Percentiles rank a stretch among this genome's conserved stretches.
These are phyloP conservation scores for Corchorus olitorius DNA, from an alignment of 345 rosid species.

Conservation along the genomic window DNA sequence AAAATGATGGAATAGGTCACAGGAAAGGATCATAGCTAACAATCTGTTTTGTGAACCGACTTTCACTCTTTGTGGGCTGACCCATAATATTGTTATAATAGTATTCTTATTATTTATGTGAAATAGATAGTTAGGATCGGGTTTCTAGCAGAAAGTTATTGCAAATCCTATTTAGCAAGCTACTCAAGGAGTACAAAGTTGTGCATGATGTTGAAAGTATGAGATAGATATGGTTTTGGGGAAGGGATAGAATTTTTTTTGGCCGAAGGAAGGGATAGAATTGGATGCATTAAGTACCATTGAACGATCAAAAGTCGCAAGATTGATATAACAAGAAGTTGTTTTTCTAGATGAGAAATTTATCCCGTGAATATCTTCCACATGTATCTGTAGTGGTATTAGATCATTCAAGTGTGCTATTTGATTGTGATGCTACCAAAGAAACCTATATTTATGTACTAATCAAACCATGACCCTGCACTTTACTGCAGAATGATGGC, in stretches of 20 bases:
- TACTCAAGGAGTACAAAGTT: background rate
- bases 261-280: too few species aligned
- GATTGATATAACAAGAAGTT: background rate
- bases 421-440: background rate
- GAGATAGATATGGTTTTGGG: background rate
- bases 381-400: background rate
- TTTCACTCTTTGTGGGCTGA: background rate
- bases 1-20: background rate
- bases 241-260: too few species aligned
- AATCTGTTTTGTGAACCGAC: background rate
- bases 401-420: background rate
- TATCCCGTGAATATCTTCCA: background rate
- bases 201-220: background rate
- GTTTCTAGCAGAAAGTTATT: background rate
- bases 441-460: background rate
- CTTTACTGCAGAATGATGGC: conserved; percentile 78
- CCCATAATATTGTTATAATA: background rate
- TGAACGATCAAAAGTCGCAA: background rate
- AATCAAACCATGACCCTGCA: conserved; percentile 7
- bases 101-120: background rate
- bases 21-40: background rate
- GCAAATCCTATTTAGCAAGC: background rate
- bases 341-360: background rate
- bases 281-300: too few species aligned
- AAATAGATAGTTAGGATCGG: background rate